Conservation (phyloP, 441 rosid species). For the Mallotus japonicus region DNA sequence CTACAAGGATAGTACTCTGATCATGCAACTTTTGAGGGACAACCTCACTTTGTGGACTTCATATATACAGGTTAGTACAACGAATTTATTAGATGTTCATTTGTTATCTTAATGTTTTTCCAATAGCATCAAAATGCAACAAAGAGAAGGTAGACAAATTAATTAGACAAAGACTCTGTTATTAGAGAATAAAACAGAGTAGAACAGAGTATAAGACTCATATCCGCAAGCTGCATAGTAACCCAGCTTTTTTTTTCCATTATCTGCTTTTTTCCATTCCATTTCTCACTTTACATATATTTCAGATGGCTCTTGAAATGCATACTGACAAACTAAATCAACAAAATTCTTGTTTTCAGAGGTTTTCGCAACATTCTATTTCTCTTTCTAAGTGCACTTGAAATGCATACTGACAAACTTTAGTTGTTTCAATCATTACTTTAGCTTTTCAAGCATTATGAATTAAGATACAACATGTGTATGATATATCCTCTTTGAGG, state of each 20-base stretch:
- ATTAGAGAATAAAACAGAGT: no score
- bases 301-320: no score
- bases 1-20: no score
- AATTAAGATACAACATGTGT: background rate
- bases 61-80: conserved; percentile 61
- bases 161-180: no score
- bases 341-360: no score
- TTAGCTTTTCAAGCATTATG: background rate
- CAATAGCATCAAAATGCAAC: background rate
- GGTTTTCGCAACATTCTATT: conserved; percentile 3
- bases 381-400: background rate
- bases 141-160: no score
- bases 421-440: background rate
- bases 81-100: background rate
- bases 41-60: no score
- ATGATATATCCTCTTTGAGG: background rate
- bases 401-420: background rate
- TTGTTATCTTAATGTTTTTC: background rate
- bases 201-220: no score
- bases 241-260: no score
- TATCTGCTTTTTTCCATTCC: background rate
- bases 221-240: no score
- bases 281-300: background rate
- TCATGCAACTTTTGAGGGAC: no score
- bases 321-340: background rate